A percentile compares a stretch with the other conserved stretches of the same genome.
Evolutionary conservation across 2,329 filamentous ascomycete genomes (phyloP).

Genomic region (Ophiostoma populinum): DNA sequence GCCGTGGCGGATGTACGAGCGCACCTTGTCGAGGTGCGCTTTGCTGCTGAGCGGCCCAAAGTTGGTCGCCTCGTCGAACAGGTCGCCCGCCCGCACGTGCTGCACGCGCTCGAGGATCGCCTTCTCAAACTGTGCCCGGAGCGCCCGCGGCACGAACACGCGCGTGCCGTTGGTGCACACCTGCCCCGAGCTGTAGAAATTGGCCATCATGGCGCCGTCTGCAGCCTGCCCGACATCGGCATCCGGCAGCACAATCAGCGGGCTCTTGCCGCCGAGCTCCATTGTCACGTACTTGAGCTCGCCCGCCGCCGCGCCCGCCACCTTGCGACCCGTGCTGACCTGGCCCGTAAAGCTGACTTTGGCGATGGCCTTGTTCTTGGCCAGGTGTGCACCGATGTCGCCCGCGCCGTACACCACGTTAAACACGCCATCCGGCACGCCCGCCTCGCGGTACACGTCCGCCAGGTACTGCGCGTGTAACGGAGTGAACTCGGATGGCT

Average conservation of each 20-base stretch:
- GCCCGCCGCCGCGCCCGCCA: slow-evolving; percentile 40
- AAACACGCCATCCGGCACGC: slow-evolving; percentile 26
- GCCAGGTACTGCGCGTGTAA: slow-evolving; percentile 21
- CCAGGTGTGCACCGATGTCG: slow-evolving; percentile 11
- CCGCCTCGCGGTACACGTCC: slow-evolving; percentile 22
- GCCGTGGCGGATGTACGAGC: slow-evolving; percentile 60
- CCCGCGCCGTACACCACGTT: slow-evolving; percentile 25
- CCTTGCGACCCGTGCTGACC: slow-evolving; percentile 47
- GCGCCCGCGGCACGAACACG: slow-evolving; percentile 56
- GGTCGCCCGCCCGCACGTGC: slow-evolving; percentile 52
- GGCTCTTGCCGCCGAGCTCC: slow-evolving; percentile 53
- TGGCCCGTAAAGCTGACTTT: slow-evolving; percentile 57
- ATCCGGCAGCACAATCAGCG: slow-evolving; percentile 56
- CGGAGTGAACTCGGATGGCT: slow-evolving; percentile 26
- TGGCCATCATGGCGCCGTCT: slow-evolving; percentile 81
- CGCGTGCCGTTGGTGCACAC: slow-evolving; percentile 87
- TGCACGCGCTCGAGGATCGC: slow-evolving; percentile 50
- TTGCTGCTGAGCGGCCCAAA: slow-evolving; percentile 69
- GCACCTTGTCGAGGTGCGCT: slow-evolving; percentile 59
- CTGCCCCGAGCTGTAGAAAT: slow-evolving; percentile 82
- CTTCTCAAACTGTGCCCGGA: slow-evolving; percentile 31
- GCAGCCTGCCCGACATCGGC: slow-evolving; percentile 65
- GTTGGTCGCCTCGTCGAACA: slow-evolving; percentile 58
- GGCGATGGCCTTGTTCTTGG: slow-evolving; percentile 23
- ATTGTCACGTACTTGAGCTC: slow-evolving; percentile 53